Conservation (phyloP, 306 rosid species). For the Senna siamea region DNA sequence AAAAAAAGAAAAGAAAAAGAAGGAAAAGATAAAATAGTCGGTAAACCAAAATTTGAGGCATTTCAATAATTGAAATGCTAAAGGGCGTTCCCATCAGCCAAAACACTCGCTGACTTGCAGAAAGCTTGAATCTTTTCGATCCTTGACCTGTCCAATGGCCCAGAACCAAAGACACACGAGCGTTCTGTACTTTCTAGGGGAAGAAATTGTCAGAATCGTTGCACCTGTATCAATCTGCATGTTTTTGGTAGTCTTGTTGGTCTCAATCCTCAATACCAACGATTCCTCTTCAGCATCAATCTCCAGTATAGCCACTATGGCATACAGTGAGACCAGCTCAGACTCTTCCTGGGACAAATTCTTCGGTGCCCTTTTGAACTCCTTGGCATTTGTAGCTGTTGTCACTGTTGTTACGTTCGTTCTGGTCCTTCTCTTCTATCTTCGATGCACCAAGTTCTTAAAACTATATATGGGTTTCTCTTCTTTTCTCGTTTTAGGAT, state of each 20-base stretch:
- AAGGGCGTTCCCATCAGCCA: background rate
- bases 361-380: slow-evolving; percentile 79
- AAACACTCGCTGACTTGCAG: slow-evolving; percentile 6
- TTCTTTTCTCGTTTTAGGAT: slow-evolving; percentile 68
- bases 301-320: slow-evolving; percentile 68
- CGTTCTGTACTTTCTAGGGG: slow-evolving; percentile 72
- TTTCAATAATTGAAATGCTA: background rate
- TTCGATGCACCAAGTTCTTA: slow-evolving; percentile 75
- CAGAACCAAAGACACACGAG: slow-evolving; percentile 51
- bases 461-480: slow-evolving; percentile 86
- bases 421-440: slow-evolving; percentile 80
- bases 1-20: too few relatives aligned
- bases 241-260: slow-evolving; percentile 81
- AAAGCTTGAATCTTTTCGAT: slow-evolving; percentile 6
- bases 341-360: slow-evolving; percentile 89
- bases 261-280: slow-evolving; percentile 58
- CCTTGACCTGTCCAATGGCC: slow-evolving; percentile 58
- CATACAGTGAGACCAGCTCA: slow-evolving; percentile 67
- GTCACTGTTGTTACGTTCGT: slow-evolving; percentile 75
- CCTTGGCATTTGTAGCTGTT: slow-evolving; percentile 70
- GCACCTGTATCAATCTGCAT: slow-evolving; percentile 93
- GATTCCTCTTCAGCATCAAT: slow-evolving; percentile 47
- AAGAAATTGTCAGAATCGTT: slow-evolving; percentile 77
- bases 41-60: background rate
- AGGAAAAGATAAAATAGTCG: background rate